A percentile compares a stretch with the other conserved stretches of the same genome.
Evolutionary conservation across 352 stramenopile species (phyloP).

Genomic region (Phytophthora hibernalis): DNA sequence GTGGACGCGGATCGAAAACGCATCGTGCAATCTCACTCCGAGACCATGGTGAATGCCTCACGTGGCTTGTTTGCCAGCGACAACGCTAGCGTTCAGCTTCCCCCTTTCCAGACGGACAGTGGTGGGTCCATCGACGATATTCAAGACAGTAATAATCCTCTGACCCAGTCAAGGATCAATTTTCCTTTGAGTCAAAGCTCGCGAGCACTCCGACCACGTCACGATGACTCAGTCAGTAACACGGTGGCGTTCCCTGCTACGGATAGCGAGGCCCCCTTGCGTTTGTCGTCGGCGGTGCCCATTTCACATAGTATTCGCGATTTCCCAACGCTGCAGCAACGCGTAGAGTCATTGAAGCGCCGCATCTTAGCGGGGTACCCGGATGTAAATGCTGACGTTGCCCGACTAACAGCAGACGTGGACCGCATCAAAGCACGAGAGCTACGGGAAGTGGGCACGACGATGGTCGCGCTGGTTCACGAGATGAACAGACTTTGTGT

Average conservation of each 20-base stretch:
- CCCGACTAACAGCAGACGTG: slow-evolving; percentile 46
- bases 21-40: slow-evolving; percentile 52
- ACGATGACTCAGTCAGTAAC: slow-evolving; percentile 6
- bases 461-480: slow-evolving; percentile 63
- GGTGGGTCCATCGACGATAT: neutral
- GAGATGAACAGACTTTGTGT: slow-evolving; percentile 62
- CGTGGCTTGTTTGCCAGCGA: slow-evolving; percentile 1
- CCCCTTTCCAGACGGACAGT: slow-evolving; percentile 1
- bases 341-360: slow-evolving; percentile 62
- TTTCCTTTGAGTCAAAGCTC: slow-evolving; percentile 6
- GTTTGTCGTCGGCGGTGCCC: slow-evolving; percentile 18
- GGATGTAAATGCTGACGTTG: slow-evolving; percentile 53
- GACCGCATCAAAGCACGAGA: slow-evolving; percentile 42
- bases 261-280: slow-evolving; percentile 6
- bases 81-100: slow-evolving; percentile 2
- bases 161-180: slow-evolving; percentile 19
- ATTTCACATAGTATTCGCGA: slow-evolving; percentile 44
- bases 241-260: neutral
- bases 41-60: slow-evolving; percentile 44
- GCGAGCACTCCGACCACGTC: slow-evolving; percentile 13
- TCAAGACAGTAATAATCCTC: slow-evolving; percentile 6
- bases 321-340: slow-evolving; percentile 55
- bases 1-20: slow-evolving; percentile 27
- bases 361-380: slow-evolving; percentile 46
- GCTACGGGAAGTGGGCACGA: slow-evolving; percentile 51